Conservation (phyloP, 1,284 basidiomycete species). For the Cystobasidium slooffiae region DNA sequence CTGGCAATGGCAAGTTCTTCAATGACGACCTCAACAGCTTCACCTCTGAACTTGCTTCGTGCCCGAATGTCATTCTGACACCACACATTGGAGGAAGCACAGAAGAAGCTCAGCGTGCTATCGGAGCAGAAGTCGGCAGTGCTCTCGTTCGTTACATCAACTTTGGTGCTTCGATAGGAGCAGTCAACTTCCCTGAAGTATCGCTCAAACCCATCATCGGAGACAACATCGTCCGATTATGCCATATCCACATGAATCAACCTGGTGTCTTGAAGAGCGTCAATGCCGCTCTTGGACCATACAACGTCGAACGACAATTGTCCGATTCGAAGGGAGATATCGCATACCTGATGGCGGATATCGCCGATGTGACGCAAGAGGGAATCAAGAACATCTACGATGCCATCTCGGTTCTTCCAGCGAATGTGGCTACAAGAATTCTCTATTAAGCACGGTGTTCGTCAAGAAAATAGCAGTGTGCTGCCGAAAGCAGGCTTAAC, state of each 20-base stretch:
- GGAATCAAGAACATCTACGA: conserved; percentile 76
- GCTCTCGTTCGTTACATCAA: conserved; percentile 88
- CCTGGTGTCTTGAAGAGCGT: conserved; percentile 95
- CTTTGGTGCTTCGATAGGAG: conserved; percentile 85
- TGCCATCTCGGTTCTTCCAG: conserved; percentile 72
- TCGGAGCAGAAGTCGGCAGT: conserved; percentile 90
- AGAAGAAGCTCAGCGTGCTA: conserved; percentile 96
- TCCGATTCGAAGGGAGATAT: conserved; percentile 87
- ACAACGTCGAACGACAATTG: conserved; percentile 99
- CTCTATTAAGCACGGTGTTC: conserved; percentile 43
- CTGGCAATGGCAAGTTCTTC: conserved; percentile 82
- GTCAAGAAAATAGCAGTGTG: neutral
- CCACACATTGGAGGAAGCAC: conserved; percentile 99
- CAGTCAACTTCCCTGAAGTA: conserved; percentile 99
- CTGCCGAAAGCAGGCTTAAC: conserved; percentile 10
- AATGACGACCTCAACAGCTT: conserved; percentile 82
- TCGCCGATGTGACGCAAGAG: conserved; percentile 80
- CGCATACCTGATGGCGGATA: conserved; percentile 95
- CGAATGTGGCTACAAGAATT: conserved; percentile 54
- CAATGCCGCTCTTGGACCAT: conserved; percentile 86
- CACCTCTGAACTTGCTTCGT: conserved; percentile 70
- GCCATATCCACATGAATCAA: conserved; percentile 96
- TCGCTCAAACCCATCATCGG: conserved; percentile 86
- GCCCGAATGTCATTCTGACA: conserved; percentile 90
- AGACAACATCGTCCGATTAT: conserved; percentile 79